Percentiles rank a stretch among this genome's conserved stretches.
Conservation (phyloP, 1,284 basidiomycete genomes). For the Naganishia sp. region DNA sequence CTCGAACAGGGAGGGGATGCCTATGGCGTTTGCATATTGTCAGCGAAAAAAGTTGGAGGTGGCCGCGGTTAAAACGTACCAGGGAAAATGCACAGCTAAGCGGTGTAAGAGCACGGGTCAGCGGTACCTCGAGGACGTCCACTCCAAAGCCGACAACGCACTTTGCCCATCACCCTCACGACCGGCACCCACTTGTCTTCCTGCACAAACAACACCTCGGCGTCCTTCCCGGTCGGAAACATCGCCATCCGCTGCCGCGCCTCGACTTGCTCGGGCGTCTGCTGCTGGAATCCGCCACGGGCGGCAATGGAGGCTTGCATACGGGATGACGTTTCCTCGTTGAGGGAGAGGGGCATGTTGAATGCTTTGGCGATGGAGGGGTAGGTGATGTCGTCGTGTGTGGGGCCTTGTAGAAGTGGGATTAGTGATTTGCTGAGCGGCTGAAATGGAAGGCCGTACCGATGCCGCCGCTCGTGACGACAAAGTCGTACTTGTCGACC, state of each 20-base stretch:
- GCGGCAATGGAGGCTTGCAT: conserved; percentile 65
- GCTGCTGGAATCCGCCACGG: conserved; percentile 61
- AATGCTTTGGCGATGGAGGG: conserved; percentile 83
- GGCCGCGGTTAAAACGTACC: conserved; percentile 53
- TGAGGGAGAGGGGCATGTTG: conserved; percentile 68
- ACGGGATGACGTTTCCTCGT: conserved; percentile 75
- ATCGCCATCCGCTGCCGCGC: conserved; percentile 80
- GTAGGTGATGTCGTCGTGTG: conserved; percentile 77
- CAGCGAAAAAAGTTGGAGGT: background rate
- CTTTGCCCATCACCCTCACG: conserved; percentile 73
- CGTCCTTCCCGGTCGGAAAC: conserved; percentile 64
- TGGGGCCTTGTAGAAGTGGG: conserved; percentile 15
- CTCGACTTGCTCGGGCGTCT: conserved; percentile 68
- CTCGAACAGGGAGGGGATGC: conserved; percentile 77
- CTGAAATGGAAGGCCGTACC: conserved; percentile 51
- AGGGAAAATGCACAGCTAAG: conserved; percentile 75
- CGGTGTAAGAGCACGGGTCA: background rate
- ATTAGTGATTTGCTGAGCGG: too few relatives aligned
- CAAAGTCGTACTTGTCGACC: conserved; percentile 80
- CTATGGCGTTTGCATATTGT: background rate
- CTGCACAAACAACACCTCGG: conserved; percentile 72
- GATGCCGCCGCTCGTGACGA: conserved; percentile 77
- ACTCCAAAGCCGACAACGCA: conserved; percentile 33
- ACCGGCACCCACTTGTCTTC: conserved; percentile 86
- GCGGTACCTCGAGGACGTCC: background rate